Evolutionary conservation across 192 early-diverging fungal genomes (phyloP), one percentile per base, ranked within the genome.

Genomic region (Spizellomyces sp.): DNA sequence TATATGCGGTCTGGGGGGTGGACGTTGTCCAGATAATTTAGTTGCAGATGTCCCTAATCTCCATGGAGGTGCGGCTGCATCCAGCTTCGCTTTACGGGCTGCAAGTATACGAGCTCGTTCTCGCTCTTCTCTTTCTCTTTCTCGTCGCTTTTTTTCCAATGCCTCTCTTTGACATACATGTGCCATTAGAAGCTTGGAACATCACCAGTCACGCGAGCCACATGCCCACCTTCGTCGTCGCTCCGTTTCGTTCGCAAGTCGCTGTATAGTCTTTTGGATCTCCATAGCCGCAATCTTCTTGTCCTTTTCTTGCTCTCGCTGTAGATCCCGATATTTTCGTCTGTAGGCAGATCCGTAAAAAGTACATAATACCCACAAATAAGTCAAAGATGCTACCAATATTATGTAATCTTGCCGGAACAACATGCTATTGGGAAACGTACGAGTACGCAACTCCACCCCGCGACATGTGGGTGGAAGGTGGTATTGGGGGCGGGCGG

Each of bases 161-260:
- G 67, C 56, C 44, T 69, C 67, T 8, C 52, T 61, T 8, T 17
- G 44, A 42, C 8, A 44, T 42, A 36, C 2, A 43, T 36, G 45
- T 14, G 42, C 8, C 9, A 12, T 58, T 10, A 8, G 19, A 27
- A 10, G 4, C 14, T 36, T 36, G 27, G 27, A 36, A 36, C 27
- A n/a, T 42, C 14, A 5, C 7, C 3, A 19, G 4, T 17, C 15
- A 6, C 5, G 15, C 43, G 14, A 19, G 19, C 8, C 57, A 48
- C 22, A 45, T 15, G 36, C 36, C 8, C 45, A 69, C 67, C 56
- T 48, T 57, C 50, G 50, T 10, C 67, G 67, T 4, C 52, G 22
- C 50, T 69, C 57, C 17, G 67, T 69, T 22, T 58, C 27, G n/a
- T 58, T 56, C 5, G 67, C 67, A 9, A 69, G 54, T 41, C 45